phyloP scores from a whole-genome alignment of 2,329 filamentous ascomycete species.

The Sporothrix variecibatus region DNA sequence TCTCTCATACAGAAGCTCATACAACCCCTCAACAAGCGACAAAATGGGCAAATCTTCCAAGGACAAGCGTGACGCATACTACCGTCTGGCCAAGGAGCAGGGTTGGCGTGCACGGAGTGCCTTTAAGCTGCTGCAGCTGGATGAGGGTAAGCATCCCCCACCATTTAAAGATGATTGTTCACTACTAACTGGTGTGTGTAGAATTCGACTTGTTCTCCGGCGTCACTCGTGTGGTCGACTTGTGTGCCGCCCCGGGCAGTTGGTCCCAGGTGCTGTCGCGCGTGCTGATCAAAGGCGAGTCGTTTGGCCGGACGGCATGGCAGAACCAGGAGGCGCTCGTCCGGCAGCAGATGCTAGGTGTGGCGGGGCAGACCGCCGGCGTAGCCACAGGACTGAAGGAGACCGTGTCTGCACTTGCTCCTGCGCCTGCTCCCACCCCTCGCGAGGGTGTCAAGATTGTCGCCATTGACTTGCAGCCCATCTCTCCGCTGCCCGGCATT shows the following conservation, averaged over 20 bases:
- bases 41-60: slow-evolving; percentile 92
- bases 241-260: slow-evolving; percentile 92
- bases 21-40: not conserved
- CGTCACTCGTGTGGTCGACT: slow-evolving; percentile 89
- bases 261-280: slow-evolving; percentile 97
- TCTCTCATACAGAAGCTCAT: too few relatives aligned
- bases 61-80: slow-evolving; percentile 97
- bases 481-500: slow-evolving; percentile 90
- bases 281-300: slow-evolving; percentile 90
- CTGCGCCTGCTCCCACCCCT: slow-evolving; percentile 42
- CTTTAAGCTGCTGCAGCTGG: slow-evolving; percentile 94
- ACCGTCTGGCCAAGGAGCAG: slow-evolving; percentile 96
- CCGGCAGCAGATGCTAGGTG: slow-evolving; percentile 60
- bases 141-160: slow-evolving; percentile 60
- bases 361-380: slow-evolving; percentile 36
- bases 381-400: not conserved
- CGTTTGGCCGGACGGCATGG: slow-evolving; percentile 83
- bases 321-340: slow-evolving; percentile 76
- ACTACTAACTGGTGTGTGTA: slow-evolving; percentile 41
- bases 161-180: too few relatives aligned
- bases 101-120: slow-evolving; percentile 96
- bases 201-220: slow-evolving; percentile 92
- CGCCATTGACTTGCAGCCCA: slow-evolving; percentile 92
- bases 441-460: slow-evolving; percentile 86
- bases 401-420: too few relatives aligned